A percentile compares a stretch with the other conserved stretches of the same genome.
Evolutionary conservation across 2,329 filamentous ascomycete genomes (phyloP).

Genomic region (Fusarium tupiense): DNA sequence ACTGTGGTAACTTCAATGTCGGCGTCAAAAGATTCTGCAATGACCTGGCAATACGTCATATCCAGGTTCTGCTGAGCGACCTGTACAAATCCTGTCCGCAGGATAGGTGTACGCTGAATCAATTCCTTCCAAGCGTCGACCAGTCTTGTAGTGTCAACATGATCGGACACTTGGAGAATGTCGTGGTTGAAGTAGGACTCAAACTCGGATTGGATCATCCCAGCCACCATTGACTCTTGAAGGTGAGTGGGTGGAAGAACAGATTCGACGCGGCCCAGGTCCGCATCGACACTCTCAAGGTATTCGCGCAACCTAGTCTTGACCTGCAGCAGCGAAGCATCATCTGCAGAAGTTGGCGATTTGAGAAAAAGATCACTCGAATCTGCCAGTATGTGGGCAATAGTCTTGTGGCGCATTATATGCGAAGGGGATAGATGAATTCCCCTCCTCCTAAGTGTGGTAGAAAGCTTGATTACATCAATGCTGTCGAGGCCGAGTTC

Average conservation of each 20-base stretch:
- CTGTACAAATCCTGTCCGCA: slow-evolving; percentile 78
- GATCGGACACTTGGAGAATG: slow-evolving; percentile 67
- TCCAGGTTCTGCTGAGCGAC: slow-evolving; percentile 69
- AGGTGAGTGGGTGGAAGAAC: slow-evolving; percentile 82
- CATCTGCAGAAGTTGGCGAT: neutral
- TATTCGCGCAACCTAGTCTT: slow-evolving; percentile 51
- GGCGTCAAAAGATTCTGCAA: slow-evolving; percentile 45
- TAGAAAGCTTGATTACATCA: slow-evolving; percentile 85
- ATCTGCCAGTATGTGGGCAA: slow-evolving; percentile 64
- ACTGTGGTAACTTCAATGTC: slow-evolving; percentile 40
- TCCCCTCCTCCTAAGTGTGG: slow-evolving; percentile 70
- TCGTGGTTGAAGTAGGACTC: slow-evolving; percentile 88
- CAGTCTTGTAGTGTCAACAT: slow-evolving; percentile 66
- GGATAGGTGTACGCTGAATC: slow-evolving; percentile 70
- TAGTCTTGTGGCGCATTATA: slow-evolving; percentile 78
- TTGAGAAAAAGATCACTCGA: neutral
- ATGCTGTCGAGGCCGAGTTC: slow-evolving; percentile 92
- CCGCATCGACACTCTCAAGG: slow-evolving; percentile 47
- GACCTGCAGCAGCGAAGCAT: slow-evolving; percentile 25
- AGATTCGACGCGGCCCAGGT: slow-evolving; percentile 59
- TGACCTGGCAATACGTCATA: slow-evolving; percentile 60
- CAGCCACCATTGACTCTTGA: slow-evolving; percentile 86
- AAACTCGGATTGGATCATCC: slow-evolving; percentile 81
- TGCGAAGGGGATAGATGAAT: slow-evolving; percentile 74
- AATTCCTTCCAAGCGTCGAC: slow-evolving; percentile 70